These are phyloP conservation scores for Priceomyces carsonii DNA, from an alignment of 805 yeast species.

Conservation along the genomic window DNA sequence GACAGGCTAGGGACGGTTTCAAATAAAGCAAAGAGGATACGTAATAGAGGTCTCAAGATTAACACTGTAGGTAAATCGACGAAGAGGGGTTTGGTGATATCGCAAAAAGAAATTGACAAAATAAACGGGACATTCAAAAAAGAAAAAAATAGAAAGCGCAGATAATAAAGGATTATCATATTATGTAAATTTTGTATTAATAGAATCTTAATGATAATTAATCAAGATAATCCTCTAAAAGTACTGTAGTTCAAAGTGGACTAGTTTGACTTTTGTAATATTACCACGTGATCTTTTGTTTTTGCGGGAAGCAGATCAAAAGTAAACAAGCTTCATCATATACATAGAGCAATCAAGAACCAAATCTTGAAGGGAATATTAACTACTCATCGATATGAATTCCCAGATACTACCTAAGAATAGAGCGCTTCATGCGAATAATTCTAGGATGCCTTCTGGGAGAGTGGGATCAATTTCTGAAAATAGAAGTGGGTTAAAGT, in stretches of 20 bases:
- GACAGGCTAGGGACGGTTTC: conserved; percentile 52
- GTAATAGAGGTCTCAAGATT: conserved; percentile 81
- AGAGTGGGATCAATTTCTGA: conserved; percentile 7
- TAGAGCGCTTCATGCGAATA: conserved; percentile 12
- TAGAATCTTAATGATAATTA: conserved; percentile 4
- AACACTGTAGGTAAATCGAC: conserved; percentile 76
- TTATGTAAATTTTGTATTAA: not conserved
- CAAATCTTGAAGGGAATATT: not conserved
- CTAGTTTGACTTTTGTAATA: not conserved
- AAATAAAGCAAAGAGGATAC: conserved; percentile 37
- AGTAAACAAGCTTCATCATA: conserved; percentile 8
- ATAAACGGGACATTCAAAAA: conserved; percentile 19
- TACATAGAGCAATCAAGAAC: conserved; percentile 2
- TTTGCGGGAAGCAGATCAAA: not conserved
- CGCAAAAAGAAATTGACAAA: conserved; percentile 63
- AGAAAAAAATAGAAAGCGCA: conserved; percentile 1
- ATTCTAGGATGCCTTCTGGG: conserved; percentile 11
- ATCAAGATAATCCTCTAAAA: too few species aligned
- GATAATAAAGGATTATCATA: not conserved
- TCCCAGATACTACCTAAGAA: conserved; percentile 27
- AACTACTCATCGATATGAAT: conserved; percentile 7
- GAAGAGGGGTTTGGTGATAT: conserved; percentile 72
- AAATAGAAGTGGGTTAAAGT: conserved; percentile 4
- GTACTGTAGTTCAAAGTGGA: conserved; percentile 6
- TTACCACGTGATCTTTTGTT: conserved; percentile 5